Base-by-base conservation (phyloP, 768 basidiomycete species). In the Suillus spraguei region DNA sequence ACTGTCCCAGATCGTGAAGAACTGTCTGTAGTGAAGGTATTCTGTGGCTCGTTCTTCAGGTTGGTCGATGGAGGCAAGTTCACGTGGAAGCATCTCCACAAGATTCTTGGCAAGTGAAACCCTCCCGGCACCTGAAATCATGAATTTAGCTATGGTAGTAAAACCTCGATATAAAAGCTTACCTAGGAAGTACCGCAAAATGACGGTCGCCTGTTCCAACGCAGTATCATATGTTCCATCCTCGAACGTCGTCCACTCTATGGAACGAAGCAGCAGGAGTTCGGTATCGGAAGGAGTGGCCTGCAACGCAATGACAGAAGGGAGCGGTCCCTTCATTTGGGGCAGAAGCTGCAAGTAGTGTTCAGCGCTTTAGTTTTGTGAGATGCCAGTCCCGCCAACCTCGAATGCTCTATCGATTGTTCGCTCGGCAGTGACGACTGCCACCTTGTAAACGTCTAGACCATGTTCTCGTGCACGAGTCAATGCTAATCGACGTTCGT, bases 181-280 rank as follows among this genome's bases (percentile, higher is more conserved):
- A 95, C 96, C 87, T 24, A 98, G 84, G 81, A 97, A 93, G 72
- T 94, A 94, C 20, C 96, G 87, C 63, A 95, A 72, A 63, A 97
- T 90, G 46, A 91, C 89, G 62, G 96, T 96, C 1, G 93, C 88
- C 69, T 95, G 92, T 70, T 91, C 87, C 10, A 98, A 78, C 0
- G 95, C 96, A 7, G 88, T 88, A 14, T 81, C 78, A 65, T 89
- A 88, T 1, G 96, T 99, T 5, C 82, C 77, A 36, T 86, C 84
- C 67, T 83, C 80, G 72, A 91, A 91, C 0, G 86, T 91, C 59
- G 96, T 91, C 97, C 97, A 99, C 70, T 99, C 96, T 55, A 97
- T 89, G 0, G 93, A 92, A 22, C 95, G 86, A 35, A 97, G 81
- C 10, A 98, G 79, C 56, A 91, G 73, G 65, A 77, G 70, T 70